Evolutionary conservation across 768 basidiomycete genomes (phyloP).

Genomic region (Crucibulum laeve): DNA sequence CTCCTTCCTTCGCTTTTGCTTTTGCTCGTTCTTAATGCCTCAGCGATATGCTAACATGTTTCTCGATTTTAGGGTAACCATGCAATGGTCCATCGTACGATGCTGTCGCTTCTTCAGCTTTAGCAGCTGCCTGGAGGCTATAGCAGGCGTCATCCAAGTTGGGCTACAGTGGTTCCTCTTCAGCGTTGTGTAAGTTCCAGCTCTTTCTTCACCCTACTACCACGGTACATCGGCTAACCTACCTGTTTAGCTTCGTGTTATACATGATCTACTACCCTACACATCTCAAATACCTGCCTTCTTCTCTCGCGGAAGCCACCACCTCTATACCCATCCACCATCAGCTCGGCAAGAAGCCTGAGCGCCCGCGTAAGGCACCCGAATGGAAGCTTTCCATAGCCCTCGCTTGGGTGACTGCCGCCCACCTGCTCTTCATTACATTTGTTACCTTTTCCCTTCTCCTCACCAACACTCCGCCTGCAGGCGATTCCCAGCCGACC

Average conservation of each 20-base stretch:
- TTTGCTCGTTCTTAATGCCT: too few relatives aligned
- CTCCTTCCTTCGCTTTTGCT: too few relatives aligned
- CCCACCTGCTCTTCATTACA: constrained; percentile 72
- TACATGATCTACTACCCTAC: constrained; percentile 91
- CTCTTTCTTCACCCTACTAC: background rate
- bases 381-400: constrained; percentile 79
- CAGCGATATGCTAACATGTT: too few relatives aligned
- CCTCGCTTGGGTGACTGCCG: constrained; percentile 63
- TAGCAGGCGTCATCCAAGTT: constrained; percentile 82
- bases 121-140: constrained; percentile 72
- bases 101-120: constrained; percentile 74
- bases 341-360: background rate
- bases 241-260: constrained; percentile 69
- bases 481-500: constrained; percentile 23
- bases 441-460: constrained; percentile 64
- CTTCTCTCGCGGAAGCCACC: background rate
- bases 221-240: background rate
- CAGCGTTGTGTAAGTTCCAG: constrained; percentile 63
- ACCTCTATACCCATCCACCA: too few relatives aligned
- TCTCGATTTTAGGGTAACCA: constrained; percentile 75
- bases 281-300: constrained; percentile 62
- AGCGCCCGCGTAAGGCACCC: constrained; percentile 26
- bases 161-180: constrained; percentile 83
- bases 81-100: constrained; percentile 78
- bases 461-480: constrained; percentile 28